These are phyloP conservation scores for Viridothelium virens DNA, from an alignment of 495 filamentous ascomycete genomes.

Conservation along the genomic window DNA sequence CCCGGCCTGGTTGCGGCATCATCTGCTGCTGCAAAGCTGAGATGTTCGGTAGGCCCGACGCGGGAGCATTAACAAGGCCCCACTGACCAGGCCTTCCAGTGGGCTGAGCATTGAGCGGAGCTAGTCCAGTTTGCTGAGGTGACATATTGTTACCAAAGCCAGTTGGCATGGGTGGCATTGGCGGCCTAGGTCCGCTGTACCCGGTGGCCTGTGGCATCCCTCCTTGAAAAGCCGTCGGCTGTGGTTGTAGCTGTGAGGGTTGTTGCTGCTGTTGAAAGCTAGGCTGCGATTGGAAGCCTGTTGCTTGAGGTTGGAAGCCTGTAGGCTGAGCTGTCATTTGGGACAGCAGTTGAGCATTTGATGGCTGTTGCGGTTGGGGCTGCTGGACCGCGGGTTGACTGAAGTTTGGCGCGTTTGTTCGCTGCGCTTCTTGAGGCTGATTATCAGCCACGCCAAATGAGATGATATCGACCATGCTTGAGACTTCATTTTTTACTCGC, in stretches of 20 bases:
- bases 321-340: constrained; percentile 59
- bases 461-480: constrained; percentile 99
- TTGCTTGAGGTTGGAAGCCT: constrained; percentile 49
- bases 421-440: constrained; percentile 43
- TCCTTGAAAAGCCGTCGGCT: constrained; percentile 31
- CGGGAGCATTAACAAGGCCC: constrained; percentile 92
- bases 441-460: constrained; percentile 88
- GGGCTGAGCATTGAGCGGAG: constrained; percentile 81
- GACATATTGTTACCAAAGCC: constrained; percentile 61
- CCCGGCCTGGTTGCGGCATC: constrained; percentile 94
- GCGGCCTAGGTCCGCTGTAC: constrained; percentile 70
- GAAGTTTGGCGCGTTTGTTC: constrained; percentile 74
- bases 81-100: constrained; percentile 94
- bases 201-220: constrained; percentile 53
- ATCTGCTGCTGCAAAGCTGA: constrained; percentile 89
- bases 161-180: constrained; percentile 92
- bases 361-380: constrained; percentile 70
- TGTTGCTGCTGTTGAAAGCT: constrained; percentile 44
- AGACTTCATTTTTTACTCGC: constrained; percentile 88
- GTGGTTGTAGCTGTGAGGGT: constrained; percentile 31
- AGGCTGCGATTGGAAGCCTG: constrained; percentile 37
- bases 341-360: constrained; percentile 66
- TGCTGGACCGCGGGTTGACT: constrained; percentile 72
- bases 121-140: constrained; percentile 52
- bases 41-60: constrained; percentile 85